A percentile compares a stretch with the other conserved stretches of the same genome.
Conservation (phyloP, 2,329 filamentous ascomycete species). For the Trichoderma sp. region DNA sequence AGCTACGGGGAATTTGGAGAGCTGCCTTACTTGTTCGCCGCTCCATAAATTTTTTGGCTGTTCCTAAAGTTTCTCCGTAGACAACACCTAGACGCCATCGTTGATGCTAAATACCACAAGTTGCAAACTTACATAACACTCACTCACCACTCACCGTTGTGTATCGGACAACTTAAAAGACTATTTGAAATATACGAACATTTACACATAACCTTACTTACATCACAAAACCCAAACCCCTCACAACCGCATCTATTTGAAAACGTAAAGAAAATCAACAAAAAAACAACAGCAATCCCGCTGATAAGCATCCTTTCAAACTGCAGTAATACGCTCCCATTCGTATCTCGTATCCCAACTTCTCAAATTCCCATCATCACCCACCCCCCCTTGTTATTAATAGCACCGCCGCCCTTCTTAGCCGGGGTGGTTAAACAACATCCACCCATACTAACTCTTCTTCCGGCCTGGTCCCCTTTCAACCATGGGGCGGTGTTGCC, state of each 20-base stretch:
- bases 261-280: background rate
- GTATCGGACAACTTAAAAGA: background rate
- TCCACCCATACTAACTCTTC: background rate
- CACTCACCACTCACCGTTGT: background rate
- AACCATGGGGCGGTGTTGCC: constrained; percentile 11
- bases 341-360: background rate
- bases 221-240: background rate
- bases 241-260: background rate
- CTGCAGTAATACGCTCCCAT: background rate
- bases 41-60: background rate
- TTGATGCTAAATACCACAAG: background rate
- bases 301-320: background rate
- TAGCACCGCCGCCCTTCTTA: constrained; percentile 12
- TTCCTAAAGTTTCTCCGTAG: background rate
- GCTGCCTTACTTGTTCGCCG: background rate
- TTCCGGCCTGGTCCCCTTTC: background rate
- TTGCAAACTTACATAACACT: background rate
- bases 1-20: background rate
- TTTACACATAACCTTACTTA: background rate
- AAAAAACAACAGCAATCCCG: background rate
- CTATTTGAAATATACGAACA: background rate
- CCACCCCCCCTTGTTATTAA: constrained; percentile 15
- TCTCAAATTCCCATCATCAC: background rate
- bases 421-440: background rate
- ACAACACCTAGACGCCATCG: background rate